Evolutionary conservation across 495 filamentous ascomycete genomes (phyloP).

Genomic region (Sphaerosporella brunnea): DNA sequence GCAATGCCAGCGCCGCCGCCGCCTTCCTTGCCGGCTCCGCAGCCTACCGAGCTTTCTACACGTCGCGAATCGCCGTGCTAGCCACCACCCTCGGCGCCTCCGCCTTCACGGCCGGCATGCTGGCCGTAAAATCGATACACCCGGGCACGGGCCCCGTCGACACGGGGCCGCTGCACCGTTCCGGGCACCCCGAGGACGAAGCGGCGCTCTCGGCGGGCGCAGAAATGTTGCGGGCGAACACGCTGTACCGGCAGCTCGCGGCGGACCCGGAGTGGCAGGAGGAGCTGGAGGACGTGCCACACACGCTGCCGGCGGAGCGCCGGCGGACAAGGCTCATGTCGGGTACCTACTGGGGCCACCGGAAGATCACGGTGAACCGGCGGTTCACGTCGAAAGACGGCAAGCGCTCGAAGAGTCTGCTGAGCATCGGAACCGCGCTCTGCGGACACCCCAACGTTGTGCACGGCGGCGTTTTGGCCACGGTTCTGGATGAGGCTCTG

Average conservation of each 20-base stretch:
- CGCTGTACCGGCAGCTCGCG: slow-evolving; percentile 20
- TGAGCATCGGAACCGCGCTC: slow-evolving; percentile 45
- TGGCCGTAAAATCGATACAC: slow-evolving; percentile 28
- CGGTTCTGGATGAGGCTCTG: slow-evolving; percentile 50
- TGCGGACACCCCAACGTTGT: slow-evolving; percentile 60
- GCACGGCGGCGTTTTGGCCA: slow-evolving; percentile 59
- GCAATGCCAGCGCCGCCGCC: not conserved
- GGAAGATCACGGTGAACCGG: slow-evolving; percentile 7
- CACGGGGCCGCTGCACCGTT: slow-evolving; percentile 21
- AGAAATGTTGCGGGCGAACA: slow-evolving; percentile 26
- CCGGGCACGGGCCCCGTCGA: slow-evolving; percentile 4
- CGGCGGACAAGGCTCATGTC: not conserved
- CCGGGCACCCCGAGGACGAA: slow-evolving; percentile 28
- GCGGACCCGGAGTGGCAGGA: not conserved
- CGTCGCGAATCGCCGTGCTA: not conserved
- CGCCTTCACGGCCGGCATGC: slow-evolving; percentile 4
- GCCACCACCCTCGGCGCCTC: not conserved
- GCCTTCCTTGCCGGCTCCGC: not conserved
- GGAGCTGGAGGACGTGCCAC: not conserved
- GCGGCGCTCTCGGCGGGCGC: slow-evolving; percentile 22
- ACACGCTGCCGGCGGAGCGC: not conserved
- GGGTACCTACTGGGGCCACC: slow-evolving; percentile 1
- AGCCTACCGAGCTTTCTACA: not conserved
- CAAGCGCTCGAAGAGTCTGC: slow-evolving; percentile 34
- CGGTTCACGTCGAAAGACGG: slow-evolving; percentile 38